Base-by-base conservation (phyloP, 768 basidiomycete genomes). In the Lentinula lateritia region DNA sequence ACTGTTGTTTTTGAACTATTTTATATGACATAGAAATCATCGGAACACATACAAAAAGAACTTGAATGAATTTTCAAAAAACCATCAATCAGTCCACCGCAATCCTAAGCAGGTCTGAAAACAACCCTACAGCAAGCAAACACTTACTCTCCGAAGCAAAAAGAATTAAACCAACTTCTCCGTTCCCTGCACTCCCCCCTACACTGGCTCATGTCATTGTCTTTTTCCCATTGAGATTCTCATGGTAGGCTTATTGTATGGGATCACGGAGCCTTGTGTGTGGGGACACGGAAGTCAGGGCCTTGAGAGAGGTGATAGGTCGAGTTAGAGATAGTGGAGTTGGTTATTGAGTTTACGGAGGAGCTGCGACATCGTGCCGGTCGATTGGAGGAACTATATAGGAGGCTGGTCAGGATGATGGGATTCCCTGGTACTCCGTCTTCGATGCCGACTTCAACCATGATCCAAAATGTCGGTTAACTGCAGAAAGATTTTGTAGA, bases 211-310 rank as follows among this genome's bases (percentile, higher is more conserved):
- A 87, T 90, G 8, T 76, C 71, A 32, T 92, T 87, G 66, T 96
- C 94, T 61, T 86, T 80, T 67, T 95, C 92, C 94, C 94, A 96
- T 55, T 83, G 87, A 69, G 87, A 84, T 8, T 89, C 71, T 58
- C 83, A 82, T 67, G 88, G 88, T 8, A 88, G 83, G 5, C 80
- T 83, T n/a, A 28, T 4, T 28, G 28, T 28, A 1, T 18, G 0
- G 20, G 7, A 20, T 5, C 90, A 89, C 23, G 93, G 92, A 4
- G 87, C 85, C 70, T 96, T 94, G 65, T 88, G 86, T 15, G 93
- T 95, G 7, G 94, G 94, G 0, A 96, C 92, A 61, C 92, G 86
- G 76, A 96, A 96, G 56, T 93, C 92, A 1, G 92, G 88, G 32
- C 92, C 90, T 72, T 91, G 91, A n/a, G 90, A 89, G 35, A 95